Conservation (phyloP, 176 grass and related monocot species). For the Cenchrus purpureus region DNA sequence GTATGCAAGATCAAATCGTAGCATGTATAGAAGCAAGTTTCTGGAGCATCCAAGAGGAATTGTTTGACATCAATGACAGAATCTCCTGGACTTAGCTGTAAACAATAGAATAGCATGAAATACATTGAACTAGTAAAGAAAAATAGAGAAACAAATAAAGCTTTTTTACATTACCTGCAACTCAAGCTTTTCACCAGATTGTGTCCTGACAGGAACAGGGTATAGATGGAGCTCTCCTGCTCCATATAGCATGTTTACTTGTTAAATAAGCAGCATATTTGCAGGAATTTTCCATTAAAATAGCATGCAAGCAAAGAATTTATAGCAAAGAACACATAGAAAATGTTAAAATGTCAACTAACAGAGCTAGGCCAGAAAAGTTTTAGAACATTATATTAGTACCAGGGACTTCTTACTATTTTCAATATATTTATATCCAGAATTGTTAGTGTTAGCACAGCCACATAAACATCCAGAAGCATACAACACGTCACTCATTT, state of each 20-base stretch:
- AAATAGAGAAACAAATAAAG: constrained; percentile 5
- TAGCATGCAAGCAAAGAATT: not conserved
- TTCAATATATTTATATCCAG: not conserved
- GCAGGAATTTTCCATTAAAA: not conserved
- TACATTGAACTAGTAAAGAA: not conserved
- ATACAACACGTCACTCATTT: not conserved
- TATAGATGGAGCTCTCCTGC: constrained; percentile 89
- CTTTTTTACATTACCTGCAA: constrained; percentile 67
- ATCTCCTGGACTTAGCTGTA: constrained; percentile 92
- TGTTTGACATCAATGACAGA: constrained; percentile 95
- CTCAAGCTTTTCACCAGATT: constrained; percentile 93
- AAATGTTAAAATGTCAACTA: not conserved
- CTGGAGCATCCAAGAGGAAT: constrained; percentile 94
- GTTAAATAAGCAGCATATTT: not conserved
- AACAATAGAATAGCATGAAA: constrained; percentile 39
- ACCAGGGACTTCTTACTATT: not conserved
- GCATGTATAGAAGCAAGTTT: constrained; percentile 99
- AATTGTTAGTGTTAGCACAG: not conserved
- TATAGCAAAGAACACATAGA: not conserved
- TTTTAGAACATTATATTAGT: not conserved
- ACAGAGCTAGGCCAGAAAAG: not conserved
- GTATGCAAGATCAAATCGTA: constrained; percentile 86
- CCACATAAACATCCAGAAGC: not conserved
- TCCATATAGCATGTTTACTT: constrained; percentile 20
- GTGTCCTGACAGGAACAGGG: constrained; percentile 78